Percentiles rank a stretch among this genome's conserved stretches.
Evolutionary conservation across 139 green algal species (phyloP).

Genomic region (Zygnema circumcarinatum): DNA sequence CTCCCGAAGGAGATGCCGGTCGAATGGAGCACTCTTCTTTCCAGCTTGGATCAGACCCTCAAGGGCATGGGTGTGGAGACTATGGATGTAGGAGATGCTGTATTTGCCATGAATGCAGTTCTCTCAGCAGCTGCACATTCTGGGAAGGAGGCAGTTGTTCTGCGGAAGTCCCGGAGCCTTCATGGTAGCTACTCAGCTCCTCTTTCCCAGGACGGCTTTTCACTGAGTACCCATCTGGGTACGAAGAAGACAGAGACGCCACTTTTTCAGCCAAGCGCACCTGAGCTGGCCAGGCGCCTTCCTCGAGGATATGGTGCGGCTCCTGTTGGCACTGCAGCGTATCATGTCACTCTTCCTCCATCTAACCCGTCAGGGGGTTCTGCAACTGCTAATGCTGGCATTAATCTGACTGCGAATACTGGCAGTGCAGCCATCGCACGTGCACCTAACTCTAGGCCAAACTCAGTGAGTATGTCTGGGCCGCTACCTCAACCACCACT

Average conservation of each 20-base stretch:
- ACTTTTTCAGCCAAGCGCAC: neutral
- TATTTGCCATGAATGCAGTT: conserved; percentile 34
- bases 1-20: conserved; percentile 16
- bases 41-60: conserved; percentile 31
- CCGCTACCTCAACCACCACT: neutral
- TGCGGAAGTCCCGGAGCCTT: neutral
- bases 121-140: conserved; percentile 2
- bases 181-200: conserved; percentile 9
- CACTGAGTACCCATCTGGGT: neutral
- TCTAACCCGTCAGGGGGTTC: neutral
- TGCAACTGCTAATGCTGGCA: neutral
- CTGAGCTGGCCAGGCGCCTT: neutral
- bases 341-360: neutral
- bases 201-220: neutral
- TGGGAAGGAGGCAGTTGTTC: neutral
- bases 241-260: neutral
- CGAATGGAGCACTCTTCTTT: conserved; percentile 12
- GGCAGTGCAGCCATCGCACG: too few relatives aligned
- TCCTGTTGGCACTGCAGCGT: neutral
- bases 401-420: neutral
- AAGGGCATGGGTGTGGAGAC: neutral
- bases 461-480: neutral
- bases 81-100: conserved; percentile 11
- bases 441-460: neutral
- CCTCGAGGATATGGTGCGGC: neutral